These are phyloP conservation scores for Straminergon stramineum DNA, from an alignment of 225 moss, liverwort and hornwort species.

Conservation along the genomic window DNA sequence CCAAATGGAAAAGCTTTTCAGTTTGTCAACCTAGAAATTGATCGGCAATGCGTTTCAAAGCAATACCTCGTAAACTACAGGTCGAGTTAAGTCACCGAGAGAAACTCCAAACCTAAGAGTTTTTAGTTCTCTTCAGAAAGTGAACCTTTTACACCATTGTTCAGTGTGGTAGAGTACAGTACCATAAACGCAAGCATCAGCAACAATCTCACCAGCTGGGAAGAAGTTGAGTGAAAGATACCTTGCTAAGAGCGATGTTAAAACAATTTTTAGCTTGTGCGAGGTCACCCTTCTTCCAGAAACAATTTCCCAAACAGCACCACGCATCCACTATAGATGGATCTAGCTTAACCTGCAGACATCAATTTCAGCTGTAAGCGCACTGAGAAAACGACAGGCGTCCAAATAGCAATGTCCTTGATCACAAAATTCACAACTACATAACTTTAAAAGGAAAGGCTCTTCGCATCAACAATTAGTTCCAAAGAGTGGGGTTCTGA, in stretches of 20 bases:
- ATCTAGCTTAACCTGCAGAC: constrained; percentile 50
- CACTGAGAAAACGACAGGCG: not conserved
- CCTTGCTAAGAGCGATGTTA: constrained; percentile 49
- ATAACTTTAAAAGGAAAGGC: not conserved
- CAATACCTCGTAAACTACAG: not conserved
- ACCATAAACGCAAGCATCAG: not conserved
- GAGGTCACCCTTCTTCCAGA: constrained; percentile 61
- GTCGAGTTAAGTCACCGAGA: not conserved
- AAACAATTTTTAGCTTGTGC: constrained; percentile 54
- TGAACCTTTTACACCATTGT: not conserved
- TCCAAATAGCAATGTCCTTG: not conserved
- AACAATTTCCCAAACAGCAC: constrained; percentile 62
- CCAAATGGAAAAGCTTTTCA: not conserved
- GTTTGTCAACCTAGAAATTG: not conserved
- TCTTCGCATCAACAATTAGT: not conserved
- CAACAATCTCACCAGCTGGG: not conserved
- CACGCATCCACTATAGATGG: constrained; percentile 55
- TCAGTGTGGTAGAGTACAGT: not conserved
- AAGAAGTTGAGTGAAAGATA: not conserved
- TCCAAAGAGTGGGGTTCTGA: not conserved
- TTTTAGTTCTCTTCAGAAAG: not conserved
- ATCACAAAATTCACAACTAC: not conserved
- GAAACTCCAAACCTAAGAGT: not conserved
- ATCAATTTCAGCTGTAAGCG: constrained; percentile 1
- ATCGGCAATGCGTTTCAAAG: not conserved